These are phyloP conservation scores for Scedosporium dehoogii DNA, from an alignment of 2,329 filamentous ascomycete species.

Conservation along the genomic window DNA sequence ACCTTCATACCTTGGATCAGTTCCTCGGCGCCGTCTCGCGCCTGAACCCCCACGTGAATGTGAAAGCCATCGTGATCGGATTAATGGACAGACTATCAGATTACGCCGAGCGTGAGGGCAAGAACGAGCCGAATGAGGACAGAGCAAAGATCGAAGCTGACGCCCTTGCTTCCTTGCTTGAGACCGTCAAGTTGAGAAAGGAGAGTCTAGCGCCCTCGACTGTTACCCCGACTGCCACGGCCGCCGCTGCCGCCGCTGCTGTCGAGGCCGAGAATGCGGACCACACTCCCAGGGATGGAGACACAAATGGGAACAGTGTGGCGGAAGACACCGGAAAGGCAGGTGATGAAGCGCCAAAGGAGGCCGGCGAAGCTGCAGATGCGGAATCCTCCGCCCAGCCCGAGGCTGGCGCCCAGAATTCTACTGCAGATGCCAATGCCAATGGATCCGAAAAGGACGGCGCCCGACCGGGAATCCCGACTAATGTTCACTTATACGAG, in stretches of 20 bases:
- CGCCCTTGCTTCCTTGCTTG: constrained; percentile 66
- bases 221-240: constrained; percentile 2
- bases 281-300: constrained; percentile 17
- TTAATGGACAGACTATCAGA: constrained; percentile 93
- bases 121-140: constrained; percentile 59
- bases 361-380: constrained; percentile 21
- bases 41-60: constrained; percentile 91
- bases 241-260: constrained; percentile 6
- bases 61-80: constrained; percentile 96
- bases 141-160: constrained; percentile 74
- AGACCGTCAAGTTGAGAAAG: constrained; percentile 64
- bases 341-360: constrained; percentile 14
- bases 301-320: constrained; percentile 18
- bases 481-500: constrained; percentile 84
- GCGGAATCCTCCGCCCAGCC: constrained; percentile 24
- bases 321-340: constrained; percentile 9
- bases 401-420: constrained; percentile 26
- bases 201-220: constrained; percentile 23
- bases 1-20: constrained; percentile 91
- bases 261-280: constrained; percentile 5
- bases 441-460: constrained; percentile 19
- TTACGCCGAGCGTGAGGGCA: constrained; percentile 83
- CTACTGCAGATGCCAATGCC: constrained; percentile 39
- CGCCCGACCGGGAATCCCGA: constrained; percentile 44
- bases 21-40: constrained; percentile 88